These are phyloP conservation scores for Teratosphaeria destructans DNA, from an alignment of 2,329 filamentous ascomycete genomes.

Conservation along the genomic window DNA sequence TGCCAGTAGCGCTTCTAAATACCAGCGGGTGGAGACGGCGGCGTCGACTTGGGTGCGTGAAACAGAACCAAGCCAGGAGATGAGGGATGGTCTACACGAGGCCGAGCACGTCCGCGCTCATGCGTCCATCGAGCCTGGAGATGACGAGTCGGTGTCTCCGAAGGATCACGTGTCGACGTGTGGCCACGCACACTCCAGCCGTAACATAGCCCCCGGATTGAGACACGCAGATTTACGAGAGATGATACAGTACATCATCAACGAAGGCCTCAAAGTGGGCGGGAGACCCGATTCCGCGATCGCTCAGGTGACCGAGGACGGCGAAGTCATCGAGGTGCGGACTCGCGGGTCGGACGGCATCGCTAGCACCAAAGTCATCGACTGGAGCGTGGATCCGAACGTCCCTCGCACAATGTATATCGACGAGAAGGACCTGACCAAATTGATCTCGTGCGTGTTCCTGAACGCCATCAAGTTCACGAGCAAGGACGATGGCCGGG, in stretches of 20 bases:
- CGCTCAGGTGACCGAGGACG: conserved; percentile 35
- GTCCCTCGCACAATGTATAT: conserved; percentile 47
- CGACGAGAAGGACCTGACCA: conserved; percentile 54
- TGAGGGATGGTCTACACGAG: conserved; percentile 19
- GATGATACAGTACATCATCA: conserved; percentile 42
- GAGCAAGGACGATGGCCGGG: conserved; percentile 44
- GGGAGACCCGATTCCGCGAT: conserved; percentile 43
- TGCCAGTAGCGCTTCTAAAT: conserved; percentile 16
- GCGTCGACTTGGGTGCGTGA: conserved; percentile 9
- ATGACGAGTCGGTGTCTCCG: conserved; percentile 1
- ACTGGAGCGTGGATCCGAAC: conserved; percentile 40
- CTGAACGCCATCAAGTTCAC: conserved; percentile 64
- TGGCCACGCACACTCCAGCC: conserved; percentile 1
- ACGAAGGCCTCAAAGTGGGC: conserved; percentile 42
- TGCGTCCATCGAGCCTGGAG: conserved; percentile 1
- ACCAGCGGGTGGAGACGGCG: conserved; percentile 11
- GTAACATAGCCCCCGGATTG: conserved; percentile 36
- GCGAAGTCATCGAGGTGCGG: conserved; percentile 40
- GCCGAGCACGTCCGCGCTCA: conserved; percentile 16
- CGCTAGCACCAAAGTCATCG: conserved; percentile 36
- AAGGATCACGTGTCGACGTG: background rate
- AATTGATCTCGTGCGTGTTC: conserved; percentile 53
- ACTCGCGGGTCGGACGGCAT: conserved; percentile 35
- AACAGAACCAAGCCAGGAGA: conserved; percentile 14
- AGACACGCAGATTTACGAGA: conserved; percentile 39